Evolutionary conservation across 2,329 filamentous ascomycete genomes (phyloP).

Genomic region (Fusarium chlamydosporum): DNA sequence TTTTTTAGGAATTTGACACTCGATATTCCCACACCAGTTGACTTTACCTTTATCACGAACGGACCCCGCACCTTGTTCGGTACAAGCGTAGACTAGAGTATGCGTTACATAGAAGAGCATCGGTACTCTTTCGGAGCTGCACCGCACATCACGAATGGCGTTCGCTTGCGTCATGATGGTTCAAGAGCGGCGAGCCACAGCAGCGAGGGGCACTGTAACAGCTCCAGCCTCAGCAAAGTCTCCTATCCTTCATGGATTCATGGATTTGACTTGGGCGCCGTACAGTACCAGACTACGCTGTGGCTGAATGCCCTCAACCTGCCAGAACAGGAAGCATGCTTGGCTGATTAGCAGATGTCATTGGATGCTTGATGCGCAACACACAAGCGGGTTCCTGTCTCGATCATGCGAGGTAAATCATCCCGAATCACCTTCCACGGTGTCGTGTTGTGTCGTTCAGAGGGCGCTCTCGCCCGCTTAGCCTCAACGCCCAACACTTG

Average conservation of each 20-base stretch:
- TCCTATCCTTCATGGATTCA: background rate
- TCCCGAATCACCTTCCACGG: background rate
- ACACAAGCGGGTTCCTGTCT: constrained; percentile 22
- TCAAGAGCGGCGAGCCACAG: constrained; percentile 20
- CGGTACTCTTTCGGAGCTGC: background rate
- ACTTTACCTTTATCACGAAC: background rate
- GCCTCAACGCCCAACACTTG: constrained; percentile 2
- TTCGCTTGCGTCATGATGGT: constrained; percentile 34
- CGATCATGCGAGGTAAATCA: constrained; percentile 18
- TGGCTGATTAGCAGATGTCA: constrained; percentile 29
- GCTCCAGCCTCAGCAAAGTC: constrained; percentile 29
- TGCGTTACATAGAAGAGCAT: background rate
- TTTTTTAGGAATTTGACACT: constrained; percentile 18
- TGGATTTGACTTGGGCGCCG: background rate
- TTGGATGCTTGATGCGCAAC: constrained; percentile 41
- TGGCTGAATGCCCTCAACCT: constrained; percentile 42
- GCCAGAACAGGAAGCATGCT: constrained; percentile 47
- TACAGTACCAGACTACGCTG: constrained; percentile 21
- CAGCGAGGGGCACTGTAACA: constrained; percentile 11
- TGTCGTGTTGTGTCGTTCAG: background rate
- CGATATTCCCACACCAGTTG: constrained; percentile 36
- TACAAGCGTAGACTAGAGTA: constrained; percentile 10
- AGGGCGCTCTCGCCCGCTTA: background rate
- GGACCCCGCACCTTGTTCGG: constrained; percentile 22
- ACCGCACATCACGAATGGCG: background rate